A percentile compares a stretch with the other conserved stretches of the same genome.
Evolutionary conservation across 495 filamentous ascomycete species (phyloP).

Genomic region (Saxophila tyrrhenica): DNA sequence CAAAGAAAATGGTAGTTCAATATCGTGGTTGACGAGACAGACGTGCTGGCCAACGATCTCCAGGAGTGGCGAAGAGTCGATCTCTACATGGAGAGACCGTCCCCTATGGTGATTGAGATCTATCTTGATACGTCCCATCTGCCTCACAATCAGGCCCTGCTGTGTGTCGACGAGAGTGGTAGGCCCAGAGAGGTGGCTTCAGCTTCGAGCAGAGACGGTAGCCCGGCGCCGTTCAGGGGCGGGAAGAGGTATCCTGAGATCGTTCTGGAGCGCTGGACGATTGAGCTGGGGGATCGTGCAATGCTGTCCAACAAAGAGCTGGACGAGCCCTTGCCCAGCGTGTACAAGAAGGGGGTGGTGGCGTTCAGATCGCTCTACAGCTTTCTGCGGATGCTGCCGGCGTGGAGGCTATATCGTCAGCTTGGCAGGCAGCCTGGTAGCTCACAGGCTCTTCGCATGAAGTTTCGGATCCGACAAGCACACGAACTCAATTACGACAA

Average conservation of each 20-base stretch:
- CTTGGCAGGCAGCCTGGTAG: constrained; percentile 61
- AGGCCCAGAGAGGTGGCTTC: constrained; percentile 84
- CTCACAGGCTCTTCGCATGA: constrained; percentile 53
- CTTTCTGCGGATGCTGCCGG: constrained; percentile 69
- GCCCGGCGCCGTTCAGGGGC: constrained; percentile 36
- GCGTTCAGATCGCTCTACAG: constrained; percentile 89
- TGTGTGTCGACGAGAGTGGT: constrained; percentile 75
- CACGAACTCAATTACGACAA: constrained; percentile 21
- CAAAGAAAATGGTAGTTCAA: constrained; percentile 56
- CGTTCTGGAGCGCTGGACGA: constrained; percentile 78
- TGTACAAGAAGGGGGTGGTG: constrained; percentile 93
- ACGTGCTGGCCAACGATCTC: constrained; percentile 69
- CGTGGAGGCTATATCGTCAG: constrained; percentile 53
- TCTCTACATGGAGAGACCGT: constrained; percentile 63
- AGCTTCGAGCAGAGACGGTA: constrained; percentile 43
- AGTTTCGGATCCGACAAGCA: constrained; percentile 66
- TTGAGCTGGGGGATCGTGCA: constrained; percentile 57
- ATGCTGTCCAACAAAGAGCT: constrained; percentile 51
- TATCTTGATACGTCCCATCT: constrained; percentile 74
- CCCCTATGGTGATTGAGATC: constrained; percentile 79
- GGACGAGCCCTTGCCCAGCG: constrained; percentile 61
- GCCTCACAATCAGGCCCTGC: constrained; percentile 73
- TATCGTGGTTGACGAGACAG: constrained; percentile 84
- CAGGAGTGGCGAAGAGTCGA: constrained; percentile 68
- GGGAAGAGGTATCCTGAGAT: constrained; percentile 49